A percentile compares a stretch with the other conserved stretches of the same genome.
Evolutionary conservation across 805 yeast species (phyloP).

Genomic region (Isabelozyma pseudorhagii): DNA sequence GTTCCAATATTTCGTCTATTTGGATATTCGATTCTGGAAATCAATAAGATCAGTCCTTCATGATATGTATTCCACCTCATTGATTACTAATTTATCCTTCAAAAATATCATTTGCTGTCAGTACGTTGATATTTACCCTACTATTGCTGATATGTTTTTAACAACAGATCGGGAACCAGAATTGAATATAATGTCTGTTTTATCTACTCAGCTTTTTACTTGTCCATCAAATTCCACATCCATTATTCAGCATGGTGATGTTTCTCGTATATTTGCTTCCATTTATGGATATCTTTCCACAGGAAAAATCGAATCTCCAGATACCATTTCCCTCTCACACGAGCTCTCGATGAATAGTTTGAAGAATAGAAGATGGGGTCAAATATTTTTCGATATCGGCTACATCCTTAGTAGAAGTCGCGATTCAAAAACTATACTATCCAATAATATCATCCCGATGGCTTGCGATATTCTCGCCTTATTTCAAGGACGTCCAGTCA

Average conservation of each 20-base stretch:
- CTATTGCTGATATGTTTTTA: slow-evolving; percentile 65
- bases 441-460: slow-evolving; percentile 49
- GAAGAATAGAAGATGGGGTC: slow-evolving; percentile 74
- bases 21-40: slow-evolving; percentile 75
- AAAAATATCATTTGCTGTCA: slow-evolving; percentile 66
- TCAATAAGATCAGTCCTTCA: slow-evolving; percentile 54
- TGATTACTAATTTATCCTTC: slow-evolving; percentile 58
- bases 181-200: slow-evolving; percentile 63
- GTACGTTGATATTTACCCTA: slow-evolving; percentile 80
- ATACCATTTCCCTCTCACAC: slow-evolving; percentile 34
- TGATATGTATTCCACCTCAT: slow-evolving; percentile 60
- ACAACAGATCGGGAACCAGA: slow-evolving; percentile 87
- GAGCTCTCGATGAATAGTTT: slow-evolving; percentile 43
- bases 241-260: slow-evolving; percentile 61
- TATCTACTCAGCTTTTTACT: slow-evolving; percentile 85
- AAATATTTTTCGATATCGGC: slow-evolving; percentile 74
- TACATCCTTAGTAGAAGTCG: slow-evolving; percentile 71
- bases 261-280: slow-evolving; percentile 58
- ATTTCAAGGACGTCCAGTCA: slow-evolving; percentile 75
- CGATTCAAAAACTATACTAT: slow-evolving; percentile 45
- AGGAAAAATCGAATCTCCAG: slow-evolving; percentile 46
- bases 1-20: slow-evolving; percentile 55
- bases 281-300: slow-evolving; percentile 61
- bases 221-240: slow-evolving; percentile 77
- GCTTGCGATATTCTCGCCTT: slow-evolving; percentile 62